A percentile compares a stretch with the other conserved stretches of the same genome.
phyloP scores from a whole-genome alignment of 2,329 filamentous ascomycete genomes.

The Tolypocladium sp. region DNA sequence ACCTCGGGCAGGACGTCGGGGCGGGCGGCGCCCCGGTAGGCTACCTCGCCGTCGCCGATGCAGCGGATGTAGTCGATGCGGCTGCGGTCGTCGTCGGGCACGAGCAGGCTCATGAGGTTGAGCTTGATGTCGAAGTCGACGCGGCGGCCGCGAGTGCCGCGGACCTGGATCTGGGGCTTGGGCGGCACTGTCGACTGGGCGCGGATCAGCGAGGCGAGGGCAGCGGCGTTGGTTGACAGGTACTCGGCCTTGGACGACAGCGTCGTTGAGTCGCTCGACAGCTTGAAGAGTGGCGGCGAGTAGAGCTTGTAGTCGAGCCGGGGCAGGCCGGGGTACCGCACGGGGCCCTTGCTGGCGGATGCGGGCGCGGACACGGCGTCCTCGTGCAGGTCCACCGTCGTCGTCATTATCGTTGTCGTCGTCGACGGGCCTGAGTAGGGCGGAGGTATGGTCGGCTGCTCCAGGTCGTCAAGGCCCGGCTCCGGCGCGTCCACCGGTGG shows the following conservation, averaged over 20 bases:
- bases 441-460: neutral
- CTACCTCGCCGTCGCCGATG: slow-evolving; percentile 38
- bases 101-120: slow-evolving; percentile 44
- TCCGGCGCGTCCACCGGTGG: neutral
- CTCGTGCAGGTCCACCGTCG: neutral
- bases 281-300: slow-evolving; percentile 39
- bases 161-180: slow-evolving; percentile 42
- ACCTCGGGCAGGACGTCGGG: slow-evolving; percentile 34
- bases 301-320: slow-evolving; percentile 43
- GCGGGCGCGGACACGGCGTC: neutral
- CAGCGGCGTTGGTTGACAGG: slow-evolving; percentile 34
- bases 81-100: slow-evolving; percentile 32
- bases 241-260: slow-evolving; percentile 38
- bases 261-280: slow-evolving; percentile 38
- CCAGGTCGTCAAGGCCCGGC: neutral
- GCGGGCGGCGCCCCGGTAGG: slow-evolving; percentile 36
- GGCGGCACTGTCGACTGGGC: slow-evolving; percentile 42
- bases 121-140: slow-evolving; percentile 45
- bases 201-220: slow-evolving; percentile 36
- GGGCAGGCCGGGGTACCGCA: slow-evolving; percentile 37
- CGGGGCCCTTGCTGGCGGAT: slow-evolving; percentile 10
- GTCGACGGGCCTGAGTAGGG: neutral
- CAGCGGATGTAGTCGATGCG: slow-evolving; percentile 46
- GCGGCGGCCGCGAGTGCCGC: slow-evolving; percentile 31
- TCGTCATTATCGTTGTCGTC: neutral